A percentile compares a stretch with the other conserved stretches of the same genome.
These are phyloP conservation scores for Echinosophora koreensis DNA, from an alignment of 306 rosid genomes.

Conservation along the genomic window DNA sequence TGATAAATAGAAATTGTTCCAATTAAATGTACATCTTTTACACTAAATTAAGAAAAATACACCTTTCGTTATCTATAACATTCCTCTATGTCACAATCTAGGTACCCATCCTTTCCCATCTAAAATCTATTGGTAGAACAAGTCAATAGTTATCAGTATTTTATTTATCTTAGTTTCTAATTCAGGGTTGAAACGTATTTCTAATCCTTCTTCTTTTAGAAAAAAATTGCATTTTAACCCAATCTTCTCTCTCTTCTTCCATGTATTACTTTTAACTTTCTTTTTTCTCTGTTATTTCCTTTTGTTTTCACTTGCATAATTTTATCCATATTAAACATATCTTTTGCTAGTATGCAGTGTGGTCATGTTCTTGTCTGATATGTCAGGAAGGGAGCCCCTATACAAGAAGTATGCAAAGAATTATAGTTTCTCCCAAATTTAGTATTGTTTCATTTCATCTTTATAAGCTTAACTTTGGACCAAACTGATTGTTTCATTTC, in stretches of 20 bases:
- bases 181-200: conserved; percentile 27
- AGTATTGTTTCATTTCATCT: conserved; percentile 13
- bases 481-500: conserved; percentile 41
- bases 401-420: conserved; percentile 79
- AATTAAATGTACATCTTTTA: conserved; percentile 18
- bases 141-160: background rate
- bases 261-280: conserved; percentile 19
- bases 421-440: conserved; percentile 26
- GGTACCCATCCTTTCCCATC: background rate
- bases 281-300: background rate
- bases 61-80: background rate
- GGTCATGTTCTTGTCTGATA: conserved; percentile 94
- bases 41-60: background rate
- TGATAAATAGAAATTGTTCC: conserved; percentile 3
- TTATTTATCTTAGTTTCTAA: conserved; percentile 15
- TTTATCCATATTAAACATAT: conserved; percentile 55
- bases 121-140: background rate
- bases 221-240: background rate
- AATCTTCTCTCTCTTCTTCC: conserved; percentile 21
- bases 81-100: background rate
- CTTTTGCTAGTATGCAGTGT: conserved; percentile 90
- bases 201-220: background rate
- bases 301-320: conserved; percentile 18
- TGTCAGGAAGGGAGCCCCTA: conserved; percentile 98
- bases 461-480: conserved; percentile 11